These are phyloP conservation scores for Nosema muscidifuracis DNA, from an alignment of 371 early-diverging fungal genomes.

Conservation along the genomic window DNA sequence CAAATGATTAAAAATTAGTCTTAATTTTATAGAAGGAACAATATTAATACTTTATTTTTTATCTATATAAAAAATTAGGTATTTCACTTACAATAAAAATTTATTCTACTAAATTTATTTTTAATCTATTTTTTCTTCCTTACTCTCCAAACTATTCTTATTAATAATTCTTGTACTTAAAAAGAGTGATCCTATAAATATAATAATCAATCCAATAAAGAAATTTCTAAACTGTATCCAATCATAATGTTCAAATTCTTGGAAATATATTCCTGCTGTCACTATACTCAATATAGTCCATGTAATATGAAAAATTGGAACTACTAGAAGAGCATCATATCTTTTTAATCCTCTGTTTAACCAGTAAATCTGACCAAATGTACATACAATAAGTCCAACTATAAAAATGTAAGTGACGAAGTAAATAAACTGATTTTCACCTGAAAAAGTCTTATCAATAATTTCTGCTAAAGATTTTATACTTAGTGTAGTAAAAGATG, in stretches of 20 bases:
- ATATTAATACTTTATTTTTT: too few species aligned
- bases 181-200: constrained; percentile 70
- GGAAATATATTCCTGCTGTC: constrained; percentile 75
- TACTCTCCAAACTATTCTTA: constrained; percentile 19
- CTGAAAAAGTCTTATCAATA: constrained; percentile 66
- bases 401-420: constrained; percentile 69
- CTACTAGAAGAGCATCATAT: constrained; percentile 74
- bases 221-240: constrained; percentile 67
- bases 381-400: constrained; percentile 68
- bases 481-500: constrained; percentile 72
- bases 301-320: constrained; percentile 74
- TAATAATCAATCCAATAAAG: constrained; percentile 67
- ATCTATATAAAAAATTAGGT: not conserved
- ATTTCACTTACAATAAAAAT: too few species aligned
- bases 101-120: constrained; percentile 18
- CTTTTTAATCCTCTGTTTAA: constrained; percentile 71
- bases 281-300: constrained; percentile 70
- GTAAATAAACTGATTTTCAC: constrained; percentile 69
- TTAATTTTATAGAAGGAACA: too few species aligned
- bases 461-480: constrained; percentile 74
- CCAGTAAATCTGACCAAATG: constrained; percentile 73
- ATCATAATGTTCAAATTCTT: constrained; percentile 69
- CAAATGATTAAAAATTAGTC: too few species aligned
- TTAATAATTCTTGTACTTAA: constrained; percentile 64
- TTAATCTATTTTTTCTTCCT: not conserved